Evolutionary conservation across 495 filamentous ascomycete species (phyloP), one percentile per base, ranked within the genome.

Genomic region (Paragyromitra xinjiangensis): DNA sequence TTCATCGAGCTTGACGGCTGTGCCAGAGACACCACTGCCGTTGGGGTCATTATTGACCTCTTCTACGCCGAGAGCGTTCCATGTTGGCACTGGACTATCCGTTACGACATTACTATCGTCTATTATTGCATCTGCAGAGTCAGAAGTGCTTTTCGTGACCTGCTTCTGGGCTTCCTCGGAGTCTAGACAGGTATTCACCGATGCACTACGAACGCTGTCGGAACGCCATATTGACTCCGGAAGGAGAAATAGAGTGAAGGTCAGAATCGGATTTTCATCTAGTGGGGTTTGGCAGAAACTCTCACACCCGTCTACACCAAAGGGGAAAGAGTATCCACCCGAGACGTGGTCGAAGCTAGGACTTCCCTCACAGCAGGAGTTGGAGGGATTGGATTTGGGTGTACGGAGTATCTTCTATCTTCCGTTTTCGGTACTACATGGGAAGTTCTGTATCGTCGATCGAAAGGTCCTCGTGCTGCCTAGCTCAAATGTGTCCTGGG

Each of bases 401-500:
- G 87, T 92, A 56, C 92, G 92, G 83, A 91, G 88, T 81, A 83
- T 92, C 42, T 94, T 93, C 83, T 86, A 92, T 66, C 84, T 88
- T 3, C 92, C 92, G 2, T 90, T 94, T 79, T 91, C 90, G 69
- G 89, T 93, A 1, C 90, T 93, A 87, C 92, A 94, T 78, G 89
- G 91, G 2, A 94, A 94, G 80, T 93, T 91, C 74, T 85, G 92
- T 59, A 86, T 94, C 62, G 83, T 94, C 14, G 92, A 94, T 78
- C 85, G 91, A 8, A 79, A 86, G 45, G 85, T 78, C 1, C 89
- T 89, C 2, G 87, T 88, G 48, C 80, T 93, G 11, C 91, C 91
- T 0, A 91, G 90, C 77, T 91, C 89, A 78, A 94, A 94, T 81
- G 87, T 94, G 0, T 92, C 90, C 78, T 92, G 89, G 89, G 92